Evolutionary conservation across 805 yeast species (phyloP).

Genomic region (Komagataella pastoris): DNA sequence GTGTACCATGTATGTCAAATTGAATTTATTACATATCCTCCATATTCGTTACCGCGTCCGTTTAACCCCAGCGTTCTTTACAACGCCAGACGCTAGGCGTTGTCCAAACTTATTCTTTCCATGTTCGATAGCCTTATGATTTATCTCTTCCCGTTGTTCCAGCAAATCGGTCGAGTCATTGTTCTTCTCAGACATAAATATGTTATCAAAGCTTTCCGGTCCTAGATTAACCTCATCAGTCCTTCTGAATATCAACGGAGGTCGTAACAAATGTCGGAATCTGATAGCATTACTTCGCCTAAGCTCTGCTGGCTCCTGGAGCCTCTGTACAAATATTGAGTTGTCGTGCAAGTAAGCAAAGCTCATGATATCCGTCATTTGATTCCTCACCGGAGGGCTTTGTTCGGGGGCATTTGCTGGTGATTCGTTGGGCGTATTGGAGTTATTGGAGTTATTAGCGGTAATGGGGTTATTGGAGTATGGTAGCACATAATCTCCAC

Average conservation of each 20-base stretch:
- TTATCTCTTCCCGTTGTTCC: not conserved
- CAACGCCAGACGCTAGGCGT: not conserved
- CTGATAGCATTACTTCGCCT: not conserved
- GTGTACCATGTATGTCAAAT: not conserved
- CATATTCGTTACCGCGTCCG: not conserved
- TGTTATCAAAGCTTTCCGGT: not conserved
- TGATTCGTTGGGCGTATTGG: not conserved
- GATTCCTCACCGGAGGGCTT: not conserved
- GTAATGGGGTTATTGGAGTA: not conserved
- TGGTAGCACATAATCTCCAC: slow-evolving; percentile 4
- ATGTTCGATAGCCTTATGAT: not conserved
- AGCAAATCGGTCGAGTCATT: not conserved
- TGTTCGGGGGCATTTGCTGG: not conserved
- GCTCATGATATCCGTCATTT: not conserved
- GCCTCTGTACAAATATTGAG: slow-evolving; percentile 17
- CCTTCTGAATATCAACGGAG: not conserved
- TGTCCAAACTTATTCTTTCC: not conserved
- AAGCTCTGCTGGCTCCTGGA: not conserved
- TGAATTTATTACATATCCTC: not conserved
- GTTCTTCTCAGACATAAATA: not conserved
- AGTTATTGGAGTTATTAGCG: not conserved
- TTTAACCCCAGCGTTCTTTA: not conserved
- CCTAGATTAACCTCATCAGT: not conserved
- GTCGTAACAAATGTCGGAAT: not conserved
- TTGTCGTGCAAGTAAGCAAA: slow-evolving; percentile 13